These are phyloP conservation scores for Leishmania arabica DNA, from an alignment of 208 protist species.

Conservation along the genomic window DNA sequence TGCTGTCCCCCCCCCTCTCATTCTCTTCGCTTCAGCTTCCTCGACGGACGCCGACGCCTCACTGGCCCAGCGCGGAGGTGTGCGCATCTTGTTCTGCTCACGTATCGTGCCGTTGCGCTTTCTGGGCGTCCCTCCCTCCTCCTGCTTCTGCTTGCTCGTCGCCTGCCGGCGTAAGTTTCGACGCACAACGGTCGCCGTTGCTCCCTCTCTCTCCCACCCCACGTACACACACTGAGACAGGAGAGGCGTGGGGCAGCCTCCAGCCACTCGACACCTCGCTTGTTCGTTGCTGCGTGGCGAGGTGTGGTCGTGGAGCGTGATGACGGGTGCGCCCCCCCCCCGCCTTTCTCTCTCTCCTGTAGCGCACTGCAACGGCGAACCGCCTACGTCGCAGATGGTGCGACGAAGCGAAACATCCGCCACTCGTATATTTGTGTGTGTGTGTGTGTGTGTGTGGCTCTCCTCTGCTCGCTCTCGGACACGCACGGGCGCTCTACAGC, in stretches of 20 bases:
- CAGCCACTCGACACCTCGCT: slow-evolving; percentile 7
- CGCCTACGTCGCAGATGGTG: not conserved
- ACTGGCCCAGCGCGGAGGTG: too few species aligned
- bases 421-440: too few species aligned
- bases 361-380: not conserved
- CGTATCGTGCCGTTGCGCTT: too few species aligned
- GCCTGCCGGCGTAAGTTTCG: not conserved
- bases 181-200: not conserved
- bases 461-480: not conserved
- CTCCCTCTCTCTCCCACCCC: not conserved
- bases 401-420: not conserved
- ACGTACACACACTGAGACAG: not conserved
- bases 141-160: too few species aligned
- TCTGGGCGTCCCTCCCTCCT: too few species aligned
- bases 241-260: not conserved
- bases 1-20: not conserved
- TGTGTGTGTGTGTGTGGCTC: too few species aligned
- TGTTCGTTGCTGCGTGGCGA: slow-evolving; percentile 10
- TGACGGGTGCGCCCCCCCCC: not conserved
- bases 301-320: not conserved
- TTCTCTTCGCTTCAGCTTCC: not conserved
- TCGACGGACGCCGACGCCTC: not conserved
- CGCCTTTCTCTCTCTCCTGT: too few species aligned
- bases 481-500: not conserved
- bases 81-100: too few species aligned